phyloP scores from a whole-genome alignment of 176 grass and related monocot genomes.

The Hyparrhenia diplandra region DNA sequence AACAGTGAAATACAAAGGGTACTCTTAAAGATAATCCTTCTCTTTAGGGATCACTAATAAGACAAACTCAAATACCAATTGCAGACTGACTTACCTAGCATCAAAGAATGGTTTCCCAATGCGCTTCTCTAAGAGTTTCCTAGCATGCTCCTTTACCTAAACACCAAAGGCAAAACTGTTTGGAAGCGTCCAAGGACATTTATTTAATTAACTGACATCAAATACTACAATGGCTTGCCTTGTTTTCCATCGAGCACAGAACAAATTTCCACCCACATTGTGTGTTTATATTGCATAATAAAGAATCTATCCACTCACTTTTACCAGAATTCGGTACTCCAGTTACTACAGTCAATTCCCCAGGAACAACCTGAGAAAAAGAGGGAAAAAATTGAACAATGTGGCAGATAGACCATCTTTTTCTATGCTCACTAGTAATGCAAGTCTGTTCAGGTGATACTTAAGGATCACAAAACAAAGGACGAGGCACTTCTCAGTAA shows the following conservation, averaged over 20 bases:
- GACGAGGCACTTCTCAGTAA: neutral
- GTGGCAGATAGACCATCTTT: slow-evolving; percentile 23
- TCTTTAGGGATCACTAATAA: slow-evolving; percentile 5
- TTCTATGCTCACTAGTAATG: neutral
- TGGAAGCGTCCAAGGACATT: neutral
- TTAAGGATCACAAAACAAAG: neutral
- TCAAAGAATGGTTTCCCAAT: slow-evolving; percentile 86
- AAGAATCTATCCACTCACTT: slow-evolving; percentile 98
- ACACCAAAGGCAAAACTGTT: slow-evolving; percentile 24
- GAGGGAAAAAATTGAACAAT: neutral
- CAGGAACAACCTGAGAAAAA: slow-evolving; percentile 68
- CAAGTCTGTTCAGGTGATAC: slow-evolving; percentile 9
- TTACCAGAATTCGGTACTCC: slow-evolving; percentile 98
- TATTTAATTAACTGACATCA: slow-evolving; percentile 3
- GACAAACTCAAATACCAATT: slow-evolving; percentile 4
- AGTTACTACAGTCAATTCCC: slow-evolving; percentile 87
- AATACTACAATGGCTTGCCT: slow-evolving; percentile 48
- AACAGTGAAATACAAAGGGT: neutral
- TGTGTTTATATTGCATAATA: slow-evolving; percentile 85
- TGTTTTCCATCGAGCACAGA: slow-evolving; percentile 98
- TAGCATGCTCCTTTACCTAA: slow-evolving; percentile 91
- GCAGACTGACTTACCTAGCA: slow-evolving; percentile 56
- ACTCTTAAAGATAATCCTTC: neutral
- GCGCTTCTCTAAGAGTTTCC: slow-evolving; percentile 94
- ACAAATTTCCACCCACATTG: slow-evolving; percentile 89